Percentiles rank a stretch among this genome's conserved stretches.
Evolutionary conservation across 73 alveolate species (phyloP).

Genomic region (Tetrahymena malaccensis): DNA sequence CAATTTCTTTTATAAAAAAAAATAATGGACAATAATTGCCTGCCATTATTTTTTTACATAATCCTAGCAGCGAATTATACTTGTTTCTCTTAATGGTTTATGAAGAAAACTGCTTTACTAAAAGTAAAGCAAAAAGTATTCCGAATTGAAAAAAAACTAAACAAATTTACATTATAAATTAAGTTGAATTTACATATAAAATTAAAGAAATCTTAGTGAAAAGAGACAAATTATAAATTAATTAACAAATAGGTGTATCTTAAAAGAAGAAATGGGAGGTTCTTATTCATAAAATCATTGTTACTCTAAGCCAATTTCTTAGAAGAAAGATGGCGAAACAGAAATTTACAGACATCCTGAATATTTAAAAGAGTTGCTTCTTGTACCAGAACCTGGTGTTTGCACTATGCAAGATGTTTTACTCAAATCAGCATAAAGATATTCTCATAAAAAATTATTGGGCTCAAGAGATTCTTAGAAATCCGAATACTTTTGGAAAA

Average conservation of each 20-base stretch:
- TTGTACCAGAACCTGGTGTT: slow-evolving; percentile 3
- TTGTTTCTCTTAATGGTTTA: not conserved
- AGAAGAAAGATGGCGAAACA: slow-evolving; percentile 58
- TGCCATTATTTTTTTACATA: not conserved
- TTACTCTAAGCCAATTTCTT: slow-evolving; percentile 50
- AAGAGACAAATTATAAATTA: not conserved
- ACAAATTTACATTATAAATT: not conserved
- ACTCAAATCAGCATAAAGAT: not conserved
- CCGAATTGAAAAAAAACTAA: not conserved
- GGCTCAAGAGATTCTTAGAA: not conserved
- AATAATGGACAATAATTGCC: not conserved
- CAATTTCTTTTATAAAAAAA: not conserved
- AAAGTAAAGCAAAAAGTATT: not conserved
- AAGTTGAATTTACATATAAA: not conserved
- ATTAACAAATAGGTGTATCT: not conserved
- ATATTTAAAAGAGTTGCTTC: slow-evolving; percentile 22
- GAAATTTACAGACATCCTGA: slow-evolving; percentile 53
- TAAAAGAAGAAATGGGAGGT: not conserved
- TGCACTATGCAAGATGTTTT: slow-evolving; percentile 9
- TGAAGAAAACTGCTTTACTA: not conserved
- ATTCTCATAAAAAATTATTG: not conserved
- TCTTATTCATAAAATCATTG: not conserved
- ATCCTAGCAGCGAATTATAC: not conserved
- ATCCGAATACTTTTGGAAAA: not conserved
- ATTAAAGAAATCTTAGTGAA: not conserved